phyloP scores from a whole-genome alignment of 495 filamentous ascomycete species.

The Schizothecium vesticola region DNA sequence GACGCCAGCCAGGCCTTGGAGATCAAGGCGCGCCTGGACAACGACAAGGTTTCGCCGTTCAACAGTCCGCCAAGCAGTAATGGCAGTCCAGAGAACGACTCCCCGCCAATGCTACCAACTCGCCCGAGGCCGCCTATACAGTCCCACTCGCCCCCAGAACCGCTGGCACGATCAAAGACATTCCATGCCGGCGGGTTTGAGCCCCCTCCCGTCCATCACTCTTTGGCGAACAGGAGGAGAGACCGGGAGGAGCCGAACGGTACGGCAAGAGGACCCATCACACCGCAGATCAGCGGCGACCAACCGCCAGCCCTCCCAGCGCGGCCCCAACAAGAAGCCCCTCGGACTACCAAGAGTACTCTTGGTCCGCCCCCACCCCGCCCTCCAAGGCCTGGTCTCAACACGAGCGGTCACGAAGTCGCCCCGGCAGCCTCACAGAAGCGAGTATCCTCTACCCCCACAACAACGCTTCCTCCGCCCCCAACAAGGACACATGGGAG shows the following conservation, averaged over 20 bases:
- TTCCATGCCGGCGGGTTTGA: slow-evolving; percentile 34
- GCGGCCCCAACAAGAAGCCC: slow-evolving; percentile 40
- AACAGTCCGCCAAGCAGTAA: slow-evolving; percentile 81
- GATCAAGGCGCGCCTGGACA: slow-evolving; percentile 21
- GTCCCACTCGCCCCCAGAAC: slow-evolving; percentile 8
- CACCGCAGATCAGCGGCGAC: slow-evolving; percentile 37
- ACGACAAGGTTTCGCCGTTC: slow-evolving; percentile 68
- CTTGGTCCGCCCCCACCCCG: slow-evolving; percentile 41
- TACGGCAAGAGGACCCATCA: slow-evolving; percentile 20
- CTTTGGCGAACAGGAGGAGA: slow-evolving; percentile 34
- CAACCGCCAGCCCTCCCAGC: slow-evolving; percentile 58
- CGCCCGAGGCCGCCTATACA: slow-evolving; percentile 27
- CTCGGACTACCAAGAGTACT: slow-evolving; percentile 14
- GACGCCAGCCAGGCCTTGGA: slow-evolving; percentile 27
- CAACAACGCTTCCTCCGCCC: slow-evolving; percentile 38
- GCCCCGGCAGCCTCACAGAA: slow-evolving; percentile 37
- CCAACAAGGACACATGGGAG: slow-evolving; percentile 40
- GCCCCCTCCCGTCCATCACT: slow-evolving; percentile 46
- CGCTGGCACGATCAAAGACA: slow-evolving; percentile 22
- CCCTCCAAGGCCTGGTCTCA: slow-evolving; percentile 38
- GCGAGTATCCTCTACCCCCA: slow-evolving; percentile 46
- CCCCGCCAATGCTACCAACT: slow-evolving; percentile 39
- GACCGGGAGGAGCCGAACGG: slow-evolving; percentile 39
- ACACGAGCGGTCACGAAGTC: slow-evolving; percentile 31
- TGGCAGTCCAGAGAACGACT: slow-evolving; percentile 49